phyloP scores from a whole-genome alignment of 169 alveolate species.

The Condylostoma magnum region DNA sequence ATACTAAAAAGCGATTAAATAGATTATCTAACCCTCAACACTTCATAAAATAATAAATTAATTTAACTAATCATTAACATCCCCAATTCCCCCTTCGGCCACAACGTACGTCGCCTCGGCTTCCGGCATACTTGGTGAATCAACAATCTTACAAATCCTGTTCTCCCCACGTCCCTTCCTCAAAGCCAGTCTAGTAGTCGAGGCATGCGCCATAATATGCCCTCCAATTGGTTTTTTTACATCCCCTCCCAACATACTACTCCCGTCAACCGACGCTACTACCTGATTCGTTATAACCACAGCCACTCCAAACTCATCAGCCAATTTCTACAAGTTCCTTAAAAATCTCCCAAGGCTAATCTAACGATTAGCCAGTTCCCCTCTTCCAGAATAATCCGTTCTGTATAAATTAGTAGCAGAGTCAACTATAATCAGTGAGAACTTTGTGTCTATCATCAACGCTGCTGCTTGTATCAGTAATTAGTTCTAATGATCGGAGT shows the following conservation, averaged over 20 bases:
- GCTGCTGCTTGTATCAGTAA: constrained; percentile 79
- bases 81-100: constrained; percentile 77
- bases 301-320: constrained; percentile 95
- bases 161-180: constrained; percentile 96
- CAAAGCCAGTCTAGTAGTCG: constrained; percentile 92
- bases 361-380: constrained; percentile 87
- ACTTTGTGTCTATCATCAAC: constrained; percentile 81
- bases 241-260: constrained; percentile 88
- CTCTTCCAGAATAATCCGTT: constrained; percentile 98
- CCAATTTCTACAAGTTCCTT: constrained; percentile 86
- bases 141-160: constrained; percentile 94
- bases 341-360: constrained; percentile 80
- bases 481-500: constrained; percentile 80
- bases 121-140: constrained; percentile 96
- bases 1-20: too few species aligned
- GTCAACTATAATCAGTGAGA: constrained; percentile 83
- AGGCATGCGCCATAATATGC: constrained; percentile 98
- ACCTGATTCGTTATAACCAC: constrained; percentile 96
- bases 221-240: constrained; percentile 96
- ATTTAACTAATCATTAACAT: constrained; percentile 64
- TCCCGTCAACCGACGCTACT: constrained; percentile 93
- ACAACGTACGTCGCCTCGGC: constrained; percentile 90
- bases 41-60: not conserved
- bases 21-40: too few species aligned
- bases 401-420: constrained; percentile 96